Conservation (phyloP, 768 basidiomycete genomes). For the Royoungia palumana region DNA sequence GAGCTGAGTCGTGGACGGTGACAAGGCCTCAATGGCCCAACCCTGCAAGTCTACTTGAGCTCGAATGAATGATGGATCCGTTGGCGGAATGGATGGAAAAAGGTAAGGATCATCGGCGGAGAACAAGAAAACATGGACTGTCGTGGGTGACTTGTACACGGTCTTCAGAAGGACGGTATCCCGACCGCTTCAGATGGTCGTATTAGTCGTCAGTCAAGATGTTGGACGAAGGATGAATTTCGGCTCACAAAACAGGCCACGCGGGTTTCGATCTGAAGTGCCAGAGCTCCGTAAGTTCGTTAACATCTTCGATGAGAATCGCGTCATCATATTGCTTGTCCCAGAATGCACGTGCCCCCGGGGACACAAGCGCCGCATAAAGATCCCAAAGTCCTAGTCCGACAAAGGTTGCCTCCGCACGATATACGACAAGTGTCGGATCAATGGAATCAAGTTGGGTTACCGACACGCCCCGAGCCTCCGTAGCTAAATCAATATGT, state of each 20-base stretch:
- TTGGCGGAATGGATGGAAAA: constrained; percentile 68
- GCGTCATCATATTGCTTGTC: constrained; percentile 90
- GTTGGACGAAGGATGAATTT: constrained; percentile 4
- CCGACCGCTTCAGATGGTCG: constrained; percentile 60
- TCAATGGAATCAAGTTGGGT: constrained; percentile 97
- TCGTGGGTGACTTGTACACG: constrained; percentile 93
- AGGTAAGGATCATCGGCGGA: constrained; percentile 87
- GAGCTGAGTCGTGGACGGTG: constrained; percentile 90
- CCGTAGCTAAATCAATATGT: constrained; percentile 53
- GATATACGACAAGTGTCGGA: constrained; percentile 91
- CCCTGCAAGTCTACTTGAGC: constrained; percentile 98
- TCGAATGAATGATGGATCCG: constrained; percentile 77
- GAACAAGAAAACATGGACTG: constrained; percentile 93
- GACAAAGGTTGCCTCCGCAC: constrained; percentile 96
- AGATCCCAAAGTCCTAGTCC: constrained; percentile 96
- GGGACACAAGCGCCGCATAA: constrained; percentile 81
- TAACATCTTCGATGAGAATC: constrained; percentile 81
- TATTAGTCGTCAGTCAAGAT: constrained; percentile 1
- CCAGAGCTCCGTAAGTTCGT: constrained; percentile 90
- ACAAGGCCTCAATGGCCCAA: constrained; percentile 94
- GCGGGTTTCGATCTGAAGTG: constrained; percentile 87
- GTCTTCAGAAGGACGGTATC: constrained; percentile 91
- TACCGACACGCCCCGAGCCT: constrained; percentile 86
- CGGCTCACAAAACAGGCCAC: constrained; percentile 88
- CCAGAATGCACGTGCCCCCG: constrained; percentile 80